Percentiles rank a stretch among this genome's conserved stretches.
These are phyloP conservation scores for Cystobasidium pallidum DNA, from an alignment of 1,284 basidiomycete species.

Conservation along the genomic window DNA sequence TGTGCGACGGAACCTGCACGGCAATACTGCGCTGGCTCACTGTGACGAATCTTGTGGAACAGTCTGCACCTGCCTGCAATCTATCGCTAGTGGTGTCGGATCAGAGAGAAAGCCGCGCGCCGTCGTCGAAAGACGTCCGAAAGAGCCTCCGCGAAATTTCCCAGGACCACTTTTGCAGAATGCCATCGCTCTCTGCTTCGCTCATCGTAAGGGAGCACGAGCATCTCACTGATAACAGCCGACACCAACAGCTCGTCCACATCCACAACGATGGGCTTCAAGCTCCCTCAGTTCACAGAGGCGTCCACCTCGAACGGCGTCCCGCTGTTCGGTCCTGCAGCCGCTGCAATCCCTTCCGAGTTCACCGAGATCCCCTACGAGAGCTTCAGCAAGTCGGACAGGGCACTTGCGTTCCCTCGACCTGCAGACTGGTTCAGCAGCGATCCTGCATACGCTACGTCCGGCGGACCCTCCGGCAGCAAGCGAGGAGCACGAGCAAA, in stretches of 20 bases:
- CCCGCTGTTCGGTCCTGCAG: conserved; percentile 50
- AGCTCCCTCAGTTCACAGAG: conserved; percentile 40
- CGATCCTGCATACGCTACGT: conserved; percentile 58
- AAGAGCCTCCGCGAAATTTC: conserved; percentile 11
- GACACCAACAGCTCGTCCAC: background rate
- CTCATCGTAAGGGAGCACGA: background rate
- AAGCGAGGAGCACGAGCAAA: conserved; percentile 59
- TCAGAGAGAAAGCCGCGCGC: background rate
- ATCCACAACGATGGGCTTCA: conserved; percentile 37
- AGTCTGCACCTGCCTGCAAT: background rate
- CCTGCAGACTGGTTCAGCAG: conserved; percentile 41
- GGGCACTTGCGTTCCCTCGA: conserved; percentile 36
- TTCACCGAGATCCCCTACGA: conserved; percentile 47
- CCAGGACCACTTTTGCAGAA: background rate
- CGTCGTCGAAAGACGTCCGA: too few species aligned
- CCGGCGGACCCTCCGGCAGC: conserved; percentile 58
- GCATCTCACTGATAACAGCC: background rate
- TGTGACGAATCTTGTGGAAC: background rate
- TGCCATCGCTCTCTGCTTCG: background rate
- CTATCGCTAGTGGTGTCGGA: background rate
- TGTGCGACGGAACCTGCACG: background rate
- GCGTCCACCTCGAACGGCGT: conserved; percentile 28
- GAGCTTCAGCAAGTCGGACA: conserved; percentile 43
- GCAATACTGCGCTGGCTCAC: background rate
- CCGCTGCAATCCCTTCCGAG: conserved; percentile 49